Evolutionary conservation across 495 filamentous ascomycete species (phyloP).

Genomic region (Aspergillus heteromorphus): DNA sequence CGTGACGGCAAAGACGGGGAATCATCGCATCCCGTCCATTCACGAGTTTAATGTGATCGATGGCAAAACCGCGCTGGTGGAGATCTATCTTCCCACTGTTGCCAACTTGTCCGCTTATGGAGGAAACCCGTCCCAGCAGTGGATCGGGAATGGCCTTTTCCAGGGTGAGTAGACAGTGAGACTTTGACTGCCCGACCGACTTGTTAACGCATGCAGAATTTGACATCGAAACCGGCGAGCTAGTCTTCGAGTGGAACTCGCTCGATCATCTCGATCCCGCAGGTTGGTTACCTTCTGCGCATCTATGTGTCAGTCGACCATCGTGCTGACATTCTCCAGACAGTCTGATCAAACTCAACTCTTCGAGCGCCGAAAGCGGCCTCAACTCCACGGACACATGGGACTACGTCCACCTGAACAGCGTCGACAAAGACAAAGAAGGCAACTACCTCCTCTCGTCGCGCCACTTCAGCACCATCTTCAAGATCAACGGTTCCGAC

Average conservation of each 20-base stretch:
- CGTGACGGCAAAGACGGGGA: slow-evolving; percentile 34
- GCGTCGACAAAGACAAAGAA: slow-evolving; percentile 42
- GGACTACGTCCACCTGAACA: slow-evolving; percentile 53
- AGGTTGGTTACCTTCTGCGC: no score
- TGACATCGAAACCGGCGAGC: slow-evolving; percentile 26
- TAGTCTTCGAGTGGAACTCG: slow-evolving; percentile 33
- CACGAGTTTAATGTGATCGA: slow-evolving; percentile 46
- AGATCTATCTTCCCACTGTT: slow-evolving; percentile 21
- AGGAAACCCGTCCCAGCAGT: slow-evolving; percentile 21
- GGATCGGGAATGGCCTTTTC: slow-evolving; percentile 30
- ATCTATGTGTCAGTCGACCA: no score
- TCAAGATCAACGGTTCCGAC: slow-evolving; percentile 41
- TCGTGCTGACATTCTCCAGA: neutral
- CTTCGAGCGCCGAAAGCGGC: slow-evolving; percentile 18
- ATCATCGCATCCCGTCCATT: slow-evolving; percentile 36
- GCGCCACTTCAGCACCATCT: slow-evolving; percentile 37
- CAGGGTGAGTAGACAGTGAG: slow-evolving; percentile 29
- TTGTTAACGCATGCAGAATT: no score
- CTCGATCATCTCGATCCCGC: slow-evolving; percentile 29
- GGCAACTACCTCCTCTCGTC: slow-evolving; percentile 51
- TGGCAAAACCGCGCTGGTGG: slow-evolving; percentile 24
- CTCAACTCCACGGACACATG: slow-evolving; percentile 22
- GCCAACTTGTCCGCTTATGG: slow-evolving; percentile 25
- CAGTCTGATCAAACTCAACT: neutral
- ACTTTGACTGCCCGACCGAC: no score